These are phyloP conservation scores for Camelina sativa DNA, from an alignment of 345 rosid species.

Conservation along the genomic window DNA sequence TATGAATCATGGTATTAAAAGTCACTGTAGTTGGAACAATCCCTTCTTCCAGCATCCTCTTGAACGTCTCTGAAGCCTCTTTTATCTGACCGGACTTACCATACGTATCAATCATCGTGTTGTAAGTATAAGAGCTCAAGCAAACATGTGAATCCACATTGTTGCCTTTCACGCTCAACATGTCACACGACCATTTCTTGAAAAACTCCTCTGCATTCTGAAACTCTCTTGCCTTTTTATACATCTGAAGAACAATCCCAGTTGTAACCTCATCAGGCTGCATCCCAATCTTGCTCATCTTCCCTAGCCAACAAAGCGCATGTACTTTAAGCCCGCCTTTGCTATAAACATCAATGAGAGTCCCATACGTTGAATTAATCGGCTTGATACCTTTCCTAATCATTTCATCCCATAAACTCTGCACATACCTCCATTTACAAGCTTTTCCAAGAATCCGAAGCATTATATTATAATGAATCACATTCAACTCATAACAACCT, in stretches of 20 bases:
- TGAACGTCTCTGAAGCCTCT: constrained; percentile 73
- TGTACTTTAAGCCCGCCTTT: constrained; percentile 72
- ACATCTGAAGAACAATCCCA: constrained; percentile 84
- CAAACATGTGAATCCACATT: constrained; percentile 43
- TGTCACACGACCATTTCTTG: constrained; percentile 68
- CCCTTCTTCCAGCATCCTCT: constrained; percentile 71
- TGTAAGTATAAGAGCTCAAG: constrained; percentile 70
- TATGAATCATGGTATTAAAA: constrained; percentile 87
- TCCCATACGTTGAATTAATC: constrained; percentile 83
- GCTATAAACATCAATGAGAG: constrained; percentile 83
- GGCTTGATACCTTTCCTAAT: constrained; percentile 51
- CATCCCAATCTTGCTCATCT: constrained; percentile 73
- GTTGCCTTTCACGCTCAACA: constrained; percentile 25
- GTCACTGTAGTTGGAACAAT: constrained; percentile 81
- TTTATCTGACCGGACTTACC: constrained; percentile 78
- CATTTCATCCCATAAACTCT: constrained; percentile 78
- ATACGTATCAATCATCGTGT: constrained; percentile 84
- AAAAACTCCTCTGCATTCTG: constrained; percentile 78
- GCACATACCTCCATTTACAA: constrained; percentile 61
- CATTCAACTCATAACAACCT: constrained; percentile 72
- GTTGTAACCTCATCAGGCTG: constrained; percentile 85
- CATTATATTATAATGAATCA: constrained; percentile 88
- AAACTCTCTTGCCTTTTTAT: constrained; percentile 81
- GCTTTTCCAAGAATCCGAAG: constrained; percentile 76
- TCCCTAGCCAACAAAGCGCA: constrained; percentile 76